Conservation (phyloP, 164 flowering plant genomes). For the Akebia trifoliata region DNA sequence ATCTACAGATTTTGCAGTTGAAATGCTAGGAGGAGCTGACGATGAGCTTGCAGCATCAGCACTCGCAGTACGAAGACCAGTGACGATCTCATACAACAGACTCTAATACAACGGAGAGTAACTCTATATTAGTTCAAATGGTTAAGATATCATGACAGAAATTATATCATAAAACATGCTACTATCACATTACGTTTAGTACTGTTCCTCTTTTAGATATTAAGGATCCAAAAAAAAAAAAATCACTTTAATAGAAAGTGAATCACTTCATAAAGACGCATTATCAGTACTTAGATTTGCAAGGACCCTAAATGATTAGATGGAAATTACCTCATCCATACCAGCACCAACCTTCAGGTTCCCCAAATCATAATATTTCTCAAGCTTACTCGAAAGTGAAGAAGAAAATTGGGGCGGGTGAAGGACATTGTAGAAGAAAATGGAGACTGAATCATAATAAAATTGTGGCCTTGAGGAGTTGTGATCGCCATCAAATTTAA, state of each 20-base stretch:
- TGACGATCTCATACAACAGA: constrained; percentile 65
- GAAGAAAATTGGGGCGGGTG: constrained; percentile 73
- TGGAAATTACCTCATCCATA: constrained; percentile 59
- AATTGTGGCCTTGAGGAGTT: constrained; percentile 89
- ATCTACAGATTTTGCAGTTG: constrained; percentile 41
- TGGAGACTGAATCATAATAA: constrained; percentile 88
- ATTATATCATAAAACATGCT: no score
- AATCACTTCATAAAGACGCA: no score
- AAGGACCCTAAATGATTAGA: no score
- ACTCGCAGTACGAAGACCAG: constrained; percentile 50
- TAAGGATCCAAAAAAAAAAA: no score
- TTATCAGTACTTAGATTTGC: no score
- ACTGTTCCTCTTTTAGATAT: no score
- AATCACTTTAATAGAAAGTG: no score
- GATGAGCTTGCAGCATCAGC: constrained; percentile 78
- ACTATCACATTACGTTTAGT: no score
- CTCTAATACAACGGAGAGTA: constrained; percentile 33
- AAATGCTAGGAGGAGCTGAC: constrained; percentile 43
- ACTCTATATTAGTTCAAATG: constrained; percentile 4
- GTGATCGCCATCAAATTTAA: constrained; percentile 95
- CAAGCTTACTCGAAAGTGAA: constrained; percentile 41
- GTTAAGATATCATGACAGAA: no score
- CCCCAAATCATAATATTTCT: constrained; percentile 67
- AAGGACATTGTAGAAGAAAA: constrained; percentile 87
- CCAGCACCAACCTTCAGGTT: constrained; percentile 57